Base-by-base conservation (phyloP, 1,284 basidiomycete genomes). In the Trametes versicolor region DNA sequence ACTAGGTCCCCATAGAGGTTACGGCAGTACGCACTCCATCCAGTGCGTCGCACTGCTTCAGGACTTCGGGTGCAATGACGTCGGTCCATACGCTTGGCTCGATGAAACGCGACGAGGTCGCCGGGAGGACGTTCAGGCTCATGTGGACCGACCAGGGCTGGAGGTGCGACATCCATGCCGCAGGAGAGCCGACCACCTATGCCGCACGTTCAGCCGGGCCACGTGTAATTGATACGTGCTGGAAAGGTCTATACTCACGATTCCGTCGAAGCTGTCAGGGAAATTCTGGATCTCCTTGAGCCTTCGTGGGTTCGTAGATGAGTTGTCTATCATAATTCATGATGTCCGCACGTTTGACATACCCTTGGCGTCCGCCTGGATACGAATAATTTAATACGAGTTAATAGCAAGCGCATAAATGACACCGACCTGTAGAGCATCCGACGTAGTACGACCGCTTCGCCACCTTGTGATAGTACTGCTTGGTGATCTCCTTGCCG, bases 21-120 rank as follows among this genome's bases (percentile, higher is more conserved):
- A 32, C n/a, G 10, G 43, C 1, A 25, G 51, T 19, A 50, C 56
- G 29, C 9, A 76, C 71, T 29, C 76, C 76, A 53, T 75, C 73
- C 1, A 74, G 66, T 7, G 58, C 57, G 58, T 76, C 74, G 64
- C 74, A 76, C 48, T 72, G 72, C 8, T 49, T 48, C 55, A 72
- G 56, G 1, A 70, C 65, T 39, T 72, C 71, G 15, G 67, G 61
- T 12, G 61, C 66, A 39, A 73, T 69, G 17, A 70, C 53, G 27
- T 67, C 49, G 4, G 37, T 37, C 71, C 71, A 72, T 15, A 65
- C 36, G 8, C 60, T 51, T 0, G 34, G 36, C 0, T 63, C 32
- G 25, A 73, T 70, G 45, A 66, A 70, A 17, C 36, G 59, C 2
- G 66, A 21, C 6, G 66, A 68, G 6, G 45, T 60, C 17, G 50